Base-by-base conservation (phyloP, 495 filamentous ascomycete genomes). In the Penicillium taxi region DNA sequence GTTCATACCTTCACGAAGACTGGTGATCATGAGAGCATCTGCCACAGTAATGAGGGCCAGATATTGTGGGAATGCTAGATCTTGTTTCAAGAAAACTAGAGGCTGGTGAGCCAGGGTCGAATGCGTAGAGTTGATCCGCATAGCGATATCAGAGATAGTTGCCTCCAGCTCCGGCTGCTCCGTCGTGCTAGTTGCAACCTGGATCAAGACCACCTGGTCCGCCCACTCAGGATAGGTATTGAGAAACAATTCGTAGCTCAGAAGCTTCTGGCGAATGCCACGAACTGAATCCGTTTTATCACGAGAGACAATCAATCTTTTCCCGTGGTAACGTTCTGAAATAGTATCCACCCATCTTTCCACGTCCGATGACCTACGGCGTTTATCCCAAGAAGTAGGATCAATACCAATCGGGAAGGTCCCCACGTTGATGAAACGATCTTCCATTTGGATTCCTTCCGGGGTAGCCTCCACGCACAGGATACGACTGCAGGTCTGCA, bases 1-100 rank as follows among this genome's bases (percentile, higher is more conserved):
- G 50, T 94, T 94, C 89, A 95, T 96, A 26, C 89, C 89, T 53
- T 95, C 89, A 32, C 89, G 84, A 35, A 95, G 75, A 55, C 83
- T 88, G 5, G 89, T 87, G 53, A 96, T 88, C 75, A 94, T 89
- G 20, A 96, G 67, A 14, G 80, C 84, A 60, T 95, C 87, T 3
- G 89, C 89, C 16, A 91, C 81, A 12, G 82, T 83, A 26, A 94
- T 73, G 12, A 96, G 69, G 5, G 88, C 89, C 5, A 96, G 75
- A 44, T 94, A 96, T 45, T 95, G 87, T 1, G 82, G 64, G 50
- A 91, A 94, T 22, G 80, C 79, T 41, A 96, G 84, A 47, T 96
- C 89, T 58, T 96, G 89, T 61, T 93, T 86, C 13, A 95, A 67
- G 59, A 94, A 95, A n/a, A 94, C 84, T 6, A 96, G 67, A 16